phyloP scores from a whole-genome alignment of 1,284 basidiomycete genomes.

The Leccinum ponderosum region DNA sequence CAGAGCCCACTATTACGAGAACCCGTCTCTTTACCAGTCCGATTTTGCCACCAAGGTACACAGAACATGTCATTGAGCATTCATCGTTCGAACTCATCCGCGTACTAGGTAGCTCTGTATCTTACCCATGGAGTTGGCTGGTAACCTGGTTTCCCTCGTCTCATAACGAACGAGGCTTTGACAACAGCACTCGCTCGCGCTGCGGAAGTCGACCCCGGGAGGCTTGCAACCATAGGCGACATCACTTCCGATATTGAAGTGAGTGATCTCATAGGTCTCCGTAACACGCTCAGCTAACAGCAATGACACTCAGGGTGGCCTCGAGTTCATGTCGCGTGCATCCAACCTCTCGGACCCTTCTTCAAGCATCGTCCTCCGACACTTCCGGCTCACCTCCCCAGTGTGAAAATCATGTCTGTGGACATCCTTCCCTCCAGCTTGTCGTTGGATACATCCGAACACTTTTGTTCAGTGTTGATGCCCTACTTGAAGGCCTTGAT shows the following conservation, averaged over 20 bases:
- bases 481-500: conserved; percentile 72
- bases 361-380: conserved; percentile 52
- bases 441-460: conserved; percentile 53
- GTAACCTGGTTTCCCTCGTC: conserved; percentile 72
- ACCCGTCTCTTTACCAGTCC: conserved; percentile 67
- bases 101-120: conserved; percentile 73
- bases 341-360: conserved; percentile 80
- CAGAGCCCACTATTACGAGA: conserved; percentile 59
- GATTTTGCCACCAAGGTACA: conserved; percentile 67
- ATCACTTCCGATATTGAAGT: conserved; percentile 85
- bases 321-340: conserved; percentile 75
- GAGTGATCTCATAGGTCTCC: conserved; percentile 10
- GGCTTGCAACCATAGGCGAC: conserved; percentile 49
- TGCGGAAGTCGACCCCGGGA: conserved; percentile 47
- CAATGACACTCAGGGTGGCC: conserved; percentile 59
- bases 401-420: conserved; percentile 79
- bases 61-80: conserved; percentile 24
- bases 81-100: background rate
- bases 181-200: conserved; percentile 51
- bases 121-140: conserved; percentile 87
- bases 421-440: conserved; percentile 88
- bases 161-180: conserved; percentile 74
- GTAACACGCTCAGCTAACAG: background rate
- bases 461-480: conserved; percentile 36
- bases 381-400: conserved; percentile 48